These are phyloP conservation scores for Strigomonas oncopelti DNA, from an alignment of 208 protist genomes.

Conservation along the genomic window DNA sequence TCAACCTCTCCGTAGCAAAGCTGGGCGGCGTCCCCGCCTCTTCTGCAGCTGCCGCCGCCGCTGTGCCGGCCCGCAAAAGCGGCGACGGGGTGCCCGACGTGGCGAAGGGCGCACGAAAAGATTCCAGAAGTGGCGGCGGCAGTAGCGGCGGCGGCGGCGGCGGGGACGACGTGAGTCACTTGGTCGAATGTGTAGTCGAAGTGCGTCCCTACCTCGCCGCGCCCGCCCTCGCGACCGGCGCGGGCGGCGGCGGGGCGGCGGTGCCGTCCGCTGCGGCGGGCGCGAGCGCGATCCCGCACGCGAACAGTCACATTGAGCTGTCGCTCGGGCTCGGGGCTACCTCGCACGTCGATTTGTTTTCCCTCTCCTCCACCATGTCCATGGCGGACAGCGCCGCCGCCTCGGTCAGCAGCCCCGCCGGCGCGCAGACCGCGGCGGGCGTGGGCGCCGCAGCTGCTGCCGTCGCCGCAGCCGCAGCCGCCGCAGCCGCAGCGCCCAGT, in stretches of 20 bases:
- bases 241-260: neutral
- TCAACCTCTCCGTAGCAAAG: conserved; percentile 41
- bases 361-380: conserved; percentile 14
- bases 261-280: neutral
- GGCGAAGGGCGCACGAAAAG: too few species aligned
- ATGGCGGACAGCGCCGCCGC: neutral
- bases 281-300: neutral
- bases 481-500: neutral
- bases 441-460: neutral
- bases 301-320: too few species aligned
- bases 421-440: neutral
- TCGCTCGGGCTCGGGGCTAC: neutral
- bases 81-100: too few species aligned
- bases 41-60: too few species aligned
- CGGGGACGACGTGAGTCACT: conserved; percentile 17
- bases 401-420: neutral
- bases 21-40: too few species aligned
- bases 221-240: conserved; percentile 3
- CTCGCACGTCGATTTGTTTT: conserved; percentile 9
- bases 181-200: conserved; percentile 51
- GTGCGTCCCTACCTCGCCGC: conserved; percentile 19
- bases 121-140: too few species aligned
- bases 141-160: neutral
- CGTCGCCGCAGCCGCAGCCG: neutral
- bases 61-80: too few species aligned